Evolutionary conservation across 2,329 filamentous ascomycete genomes (phyloP), one percentile per base, ranked within the genome.

Genomic region (Talaromyces sp.): DNA sequence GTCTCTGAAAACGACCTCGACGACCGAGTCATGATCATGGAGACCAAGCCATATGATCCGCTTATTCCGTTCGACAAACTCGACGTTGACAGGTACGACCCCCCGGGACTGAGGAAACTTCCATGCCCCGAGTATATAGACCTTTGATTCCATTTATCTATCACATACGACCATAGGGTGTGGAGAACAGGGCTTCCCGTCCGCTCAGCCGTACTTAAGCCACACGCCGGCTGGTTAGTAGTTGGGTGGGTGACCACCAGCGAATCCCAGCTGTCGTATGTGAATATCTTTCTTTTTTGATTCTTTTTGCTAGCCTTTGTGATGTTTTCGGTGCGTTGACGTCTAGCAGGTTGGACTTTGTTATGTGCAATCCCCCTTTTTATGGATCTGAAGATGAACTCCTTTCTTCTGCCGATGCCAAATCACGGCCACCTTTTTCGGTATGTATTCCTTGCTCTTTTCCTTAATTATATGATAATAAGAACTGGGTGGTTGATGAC

Each of bases 331-430:
- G 19, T 45, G 24, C 11, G 48, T 37, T 65, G 19, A 62, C 37
- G 33, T n/a, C 24, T 54, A n/a, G 35, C 57, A 64, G 65, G 24
- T 48, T 96, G 50, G 89, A 94, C 73, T 97, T 98, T 74, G 88
- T 87, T 65, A 96, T 98, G 88, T 94, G 90, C 68, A 99, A 99
- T 70, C 95, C 95, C 0, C 95, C 95, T 0, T 99, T 99, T 79
- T 98, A 97, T 80, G 77, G 82, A n/a, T 93, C 91, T 0, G 79
- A 84, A 3, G 77, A 83, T 5, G 92, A 96, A 60, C 85, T 97
- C 77, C 69, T 84, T 3, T 78, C 81, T 3, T 89, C 89, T 1
- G 89, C 91, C 0, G 76, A 81, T 16, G 77, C 83, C 43, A 97
- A 97, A 75, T 78, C 83, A 3, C 82, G 84, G 0, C 87, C 87